phyloP scores from a whole-genome alignment of 805 yeast species.

The Candida wancherniae region DNA sequence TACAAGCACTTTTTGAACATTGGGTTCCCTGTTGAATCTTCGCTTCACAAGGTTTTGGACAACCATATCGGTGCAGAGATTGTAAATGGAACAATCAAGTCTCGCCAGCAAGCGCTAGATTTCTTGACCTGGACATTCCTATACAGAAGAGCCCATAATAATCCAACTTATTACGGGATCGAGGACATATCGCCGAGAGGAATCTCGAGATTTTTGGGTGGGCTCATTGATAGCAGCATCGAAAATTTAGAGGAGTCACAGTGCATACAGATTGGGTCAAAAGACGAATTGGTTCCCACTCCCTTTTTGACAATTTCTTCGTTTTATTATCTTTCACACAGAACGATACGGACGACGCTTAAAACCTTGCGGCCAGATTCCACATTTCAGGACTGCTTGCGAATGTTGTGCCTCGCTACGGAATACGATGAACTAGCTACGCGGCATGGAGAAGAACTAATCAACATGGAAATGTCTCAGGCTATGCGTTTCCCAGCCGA shows the following conservation, averaged over 20 bases:
- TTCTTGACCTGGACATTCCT: conserved; percentile 74
- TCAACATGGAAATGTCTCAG: conserved; percentile 49
- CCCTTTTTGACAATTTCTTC: conserved; percentile 83
- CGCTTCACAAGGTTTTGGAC: conserved; percentile 70
- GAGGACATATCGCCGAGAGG: conserved; percentile 57
- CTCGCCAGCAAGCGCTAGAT: conserved; percentile 67
- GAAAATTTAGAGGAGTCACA: conserved; percentile 64
- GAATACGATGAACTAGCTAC: conserved; percentile 89
- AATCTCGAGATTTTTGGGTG: conserved; percentile 52
- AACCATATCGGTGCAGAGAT: conserved; percentile 81
- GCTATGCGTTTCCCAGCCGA: conserved; percentile 59
- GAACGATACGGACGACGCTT: conserved; percentile 59
- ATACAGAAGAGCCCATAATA: conserved; percentile 68
- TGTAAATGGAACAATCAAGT: conserved; percentile 59
- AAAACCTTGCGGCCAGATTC: conserved; percentile 7
- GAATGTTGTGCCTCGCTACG: conserved; percentile 54
- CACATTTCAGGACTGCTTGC: conserved; percentile 59
- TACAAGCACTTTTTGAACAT: conserved; percentile 74
- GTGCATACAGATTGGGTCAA: conserved; percentile 54
- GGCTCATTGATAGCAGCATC: conserved; percentile 64
- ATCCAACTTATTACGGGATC: conserved; percentile 72
- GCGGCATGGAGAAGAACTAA: conserved; percentile 84
- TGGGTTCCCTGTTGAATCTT: conserved; percentile 81
- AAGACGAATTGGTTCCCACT: conserved; percentile 56
- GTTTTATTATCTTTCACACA: conserved; percentile 88